A percentile compares a stretch with the other conserved stretches of the same genome.
Conservation (phyloP, 108 stramenopile species). For the Stephanodiscus minutulus region DNA sequence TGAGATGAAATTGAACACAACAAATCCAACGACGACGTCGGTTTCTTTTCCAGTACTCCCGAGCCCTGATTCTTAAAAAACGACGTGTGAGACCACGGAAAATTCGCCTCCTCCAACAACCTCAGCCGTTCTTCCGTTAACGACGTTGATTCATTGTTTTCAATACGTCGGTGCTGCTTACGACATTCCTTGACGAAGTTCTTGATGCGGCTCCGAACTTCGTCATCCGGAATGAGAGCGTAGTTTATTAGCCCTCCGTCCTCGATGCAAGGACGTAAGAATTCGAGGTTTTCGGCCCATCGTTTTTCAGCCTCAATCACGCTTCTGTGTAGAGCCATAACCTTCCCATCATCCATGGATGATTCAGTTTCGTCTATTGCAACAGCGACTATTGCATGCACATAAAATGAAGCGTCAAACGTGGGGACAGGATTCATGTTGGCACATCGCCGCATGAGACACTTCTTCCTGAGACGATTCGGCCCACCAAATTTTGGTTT, state of each 20-base stretch:
- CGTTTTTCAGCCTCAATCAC: slow-evolving; percentile 1
- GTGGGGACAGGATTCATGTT: background rate
- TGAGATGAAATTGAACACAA: slow-evolving; percentile 7
- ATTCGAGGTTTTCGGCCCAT: background rate
- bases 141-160: background rate
- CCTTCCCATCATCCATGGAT: background rate
- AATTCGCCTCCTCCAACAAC: slow-evolving; percentile 15
- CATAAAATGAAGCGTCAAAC: background rate
- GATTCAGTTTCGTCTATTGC: background rate
- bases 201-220: background rate
- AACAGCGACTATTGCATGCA: background rate
- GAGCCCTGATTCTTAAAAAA: background rate
- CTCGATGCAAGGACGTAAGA: slow-evolving; percentile 3
- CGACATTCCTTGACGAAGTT: slow-evolving; percentile 2
- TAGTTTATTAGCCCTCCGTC: slow-evolving; percentile 6
- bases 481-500: slow-evolving; percentile 29
- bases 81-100: background rate
- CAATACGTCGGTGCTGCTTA: background rate
- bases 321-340: background rate
- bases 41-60: background rate
- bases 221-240: background rate
- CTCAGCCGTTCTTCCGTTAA: background rate
- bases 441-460: slow-evolving; percentile 16
- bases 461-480: slow-evolving; percentile 15
- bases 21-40: slow-evolving; percentile 18